A percentile compares a stretch with the other conserved stretches of the same genome.
Evolutionary conservation across 352 stramenopile species (phyloP).

Genomic region (Hyaloperonospora brassicae): DNA sequence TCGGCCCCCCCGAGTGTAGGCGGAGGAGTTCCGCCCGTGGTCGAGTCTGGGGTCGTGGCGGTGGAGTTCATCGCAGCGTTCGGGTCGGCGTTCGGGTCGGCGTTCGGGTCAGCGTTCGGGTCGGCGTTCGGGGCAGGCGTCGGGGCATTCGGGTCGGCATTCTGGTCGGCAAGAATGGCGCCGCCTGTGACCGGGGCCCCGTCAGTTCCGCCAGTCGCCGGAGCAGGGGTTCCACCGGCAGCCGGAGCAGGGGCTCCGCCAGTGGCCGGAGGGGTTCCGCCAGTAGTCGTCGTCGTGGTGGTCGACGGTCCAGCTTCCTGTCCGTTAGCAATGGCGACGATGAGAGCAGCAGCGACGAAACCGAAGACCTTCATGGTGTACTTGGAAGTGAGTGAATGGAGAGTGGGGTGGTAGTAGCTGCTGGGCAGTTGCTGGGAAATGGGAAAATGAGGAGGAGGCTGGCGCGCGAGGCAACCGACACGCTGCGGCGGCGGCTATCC

Average conservation of each 20-base stretch:
- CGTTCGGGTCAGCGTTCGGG: no score
- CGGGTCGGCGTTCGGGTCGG: no score
- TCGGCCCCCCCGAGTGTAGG: no score
- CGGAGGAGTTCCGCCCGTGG: no score
- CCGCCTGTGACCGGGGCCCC: slow-evolving; percentile 10
- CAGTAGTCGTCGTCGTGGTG: slow-evolving; percentile 5
- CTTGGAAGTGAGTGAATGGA: slow-evolving; percentile 8
- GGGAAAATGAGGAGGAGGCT: slow-evolving; percentile 25
- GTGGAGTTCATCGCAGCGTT: no score
- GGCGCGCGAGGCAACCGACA: no score
- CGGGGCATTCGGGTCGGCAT: no score
- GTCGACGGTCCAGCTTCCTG: slow-evolving; percentile 16
- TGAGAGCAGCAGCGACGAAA: slow-evolving; percentile 34
- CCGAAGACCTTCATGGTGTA: slow-evolving; percentile 37
- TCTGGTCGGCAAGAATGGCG: no score
- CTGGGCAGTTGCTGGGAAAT: slow-evolving; percentile 37
- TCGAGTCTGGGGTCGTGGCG: no score
- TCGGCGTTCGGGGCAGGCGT: no score
- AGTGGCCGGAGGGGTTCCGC: not conserved
- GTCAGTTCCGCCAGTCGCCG: slow-evolving; percentile 1
- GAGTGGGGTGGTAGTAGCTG: slow-evolving; percentile 18
- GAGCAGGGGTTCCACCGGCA: not conserved
- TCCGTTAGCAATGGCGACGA: slow-evolving; percentile 25
- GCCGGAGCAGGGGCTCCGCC: not conserved
- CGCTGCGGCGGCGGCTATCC: no score